Conservation (phyloP, 2,329 filamentous ascomycete species). For the Colletotrichum incanum region DNA sequence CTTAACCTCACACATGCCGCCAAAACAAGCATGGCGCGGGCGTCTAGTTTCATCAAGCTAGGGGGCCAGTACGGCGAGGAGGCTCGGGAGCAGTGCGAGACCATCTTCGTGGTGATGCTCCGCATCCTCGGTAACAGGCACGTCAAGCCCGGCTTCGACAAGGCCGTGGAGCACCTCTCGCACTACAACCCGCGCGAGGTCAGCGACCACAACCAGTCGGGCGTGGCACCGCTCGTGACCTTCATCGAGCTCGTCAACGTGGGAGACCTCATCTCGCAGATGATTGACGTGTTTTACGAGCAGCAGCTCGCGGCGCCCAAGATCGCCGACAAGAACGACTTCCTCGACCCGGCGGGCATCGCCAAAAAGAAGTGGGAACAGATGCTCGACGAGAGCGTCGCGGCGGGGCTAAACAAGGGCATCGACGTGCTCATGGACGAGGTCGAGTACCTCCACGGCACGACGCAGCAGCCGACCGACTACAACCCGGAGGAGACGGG, state of each 20-base stretch:
- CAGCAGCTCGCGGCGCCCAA: constrained; percentile 89
- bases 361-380: constrained; percentile 99
- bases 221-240: constrained; percentile 91
- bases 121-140: constrained; percentile 89
- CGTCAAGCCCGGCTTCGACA: constrained; percentile 93
- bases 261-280: constrained; percentile 96
- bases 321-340: constrained; percentile 93
- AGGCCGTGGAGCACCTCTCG: constrained; percentile 90
- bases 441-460: constrained; percentile 94
- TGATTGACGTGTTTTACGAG: constrained; percentile 99
- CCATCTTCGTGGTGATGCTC: constrained; percentile 88
- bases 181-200: constrained; percentile 92
- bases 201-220: constrained; percentile 77
- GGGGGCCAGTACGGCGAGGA: constrained; percentile 86
- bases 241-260: constrained; percentile 99
- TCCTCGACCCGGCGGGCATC: constrained; percentile 90
- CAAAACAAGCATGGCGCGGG: constrained; percentile 89
- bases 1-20: constrained; percentile 90
- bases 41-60: constrained; percentile 85
- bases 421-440: constrained; percentile 99
- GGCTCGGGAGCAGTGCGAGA: constrained; percentile 88
- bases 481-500: constrained; percentile 79
- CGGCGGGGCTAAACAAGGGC: constrained; percentile 95
- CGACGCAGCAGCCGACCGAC: constrained; percentile 87
- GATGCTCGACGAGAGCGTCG: constrained; percentile 97